Evolutionary conservation across 1,139 yeast genomes (phyloP).

Genomic region (Torulaspora globosa): DNA sequence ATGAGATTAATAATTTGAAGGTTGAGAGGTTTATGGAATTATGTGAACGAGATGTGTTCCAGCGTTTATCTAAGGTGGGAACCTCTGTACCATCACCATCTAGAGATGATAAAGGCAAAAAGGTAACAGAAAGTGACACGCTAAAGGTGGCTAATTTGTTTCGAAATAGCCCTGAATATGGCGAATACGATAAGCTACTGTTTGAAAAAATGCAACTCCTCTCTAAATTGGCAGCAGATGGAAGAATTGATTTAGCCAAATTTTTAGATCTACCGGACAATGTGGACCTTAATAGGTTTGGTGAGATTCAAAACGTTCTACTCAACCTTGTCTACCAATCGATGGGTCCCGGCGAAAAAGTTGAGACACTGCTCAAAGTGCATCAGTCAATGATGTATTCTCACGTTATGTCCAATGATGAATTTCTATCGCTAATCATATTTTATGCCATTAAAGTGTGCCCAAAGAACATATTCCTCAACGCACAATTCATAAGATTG

Average conservation of each 20-base stretch:
- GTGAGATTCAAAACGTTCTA: constrained; percentile 17
- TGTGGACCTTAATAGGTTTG: constrained; percentile 14
- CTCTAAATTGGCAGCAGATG: constrained; percentile 21
- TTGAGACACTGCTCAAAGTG: constrained; percentile 24
- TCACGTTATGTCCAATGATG: constrained; percentile 40
- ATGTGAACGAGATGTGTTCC: constrained; percentile 33
- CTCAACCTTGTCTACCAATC: constrained; percentile 21
- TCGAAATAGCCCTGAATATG: constrained; percentile 33
- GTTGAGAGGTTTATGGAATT: constrained; percentile 34
- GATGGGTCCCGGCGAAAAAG: constrained; percentile 34
- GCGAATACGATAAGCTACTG: constrained; percentile 29
- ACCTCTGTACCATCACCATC: constrained; percentile 28
- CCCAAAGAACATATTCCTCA: constrained; percentile 45
- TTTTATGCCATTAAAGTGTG: constrained; percentile 45
- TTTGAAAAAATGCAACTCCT: constrained; percentile 25
- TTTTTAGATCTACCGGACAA: constrained; percentile 26
- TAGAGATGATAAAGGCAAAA: constrained; percentile 6
- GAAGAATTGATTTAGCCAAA: constrained; percentile 23
- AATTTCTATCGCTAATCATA: constrained; percentile 53
- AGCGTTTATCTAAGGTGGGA: constrained; percentile 32
- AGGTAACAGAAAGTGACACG: constrained; percentile 9
- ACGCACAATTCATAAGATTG: constrained; percentile 51
- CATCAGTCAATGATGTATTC: constrained; percentile 30
- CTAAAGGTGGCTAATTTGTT: constrained; percentile 28
- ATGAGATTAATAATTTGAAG: constrained; percentile 28